Evolutionary conservation across 2,329 filamentous ascomycete species (phyloP), one percentile per base, ranked within the genome.

Genomic region (Aureobasidium sp.): DNA sequence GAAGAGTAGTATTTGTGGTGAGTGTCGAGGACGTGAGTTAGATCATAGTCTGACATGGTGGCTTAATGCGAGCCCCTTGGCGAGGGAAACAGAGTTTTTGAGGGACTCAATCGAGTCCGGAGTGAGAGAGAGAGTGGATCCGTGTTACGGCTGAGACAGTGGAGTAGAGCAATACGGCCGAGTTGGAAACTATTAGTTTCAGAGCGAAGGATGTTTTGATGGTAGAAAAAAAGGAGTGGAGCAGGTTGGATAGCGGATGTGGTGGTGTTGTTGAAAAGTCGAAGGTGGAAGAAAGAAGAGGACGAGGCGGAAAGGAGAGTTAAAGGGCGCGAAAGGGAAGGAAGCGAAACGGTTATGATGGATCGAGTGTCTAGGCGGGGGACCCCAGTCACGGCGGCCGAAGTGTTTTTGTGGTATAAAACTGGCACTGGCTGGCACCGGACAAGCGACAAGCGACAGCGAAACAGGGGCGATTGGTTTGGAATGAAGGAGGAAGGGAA

Each of bases 331-430:
- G 56, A 33, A 58, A 58, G 42, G 53, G 42, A 57, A 40, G 53
- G 57, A 42, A 60, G 45, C 27, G 33, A 60, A 60, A 60, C 57
- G 45, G 57, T 42, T 49, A 58, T 50, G 57, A 58, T 50, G 57
- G 39, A 45, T 60, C 35, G 35, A 29, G 45, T 44, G 44, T 48
- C 44, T 47, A 42, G 44, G 57, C 44, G 57, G 57, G 33, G 57
- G 56, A 31, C 27, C 27, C 49, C 17, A 35, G 53, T 44, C 27
- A 40, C 42, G 53, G 53, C 53, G 52, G 53, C 29, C 39, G 40
- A 19, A 19, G 52, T 54, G n/a, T 40, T 40, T 19, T 47, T 42
- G 33, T 57, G 53, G 40, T 57, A 57, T 57, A 45, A 29, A 22
- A 33, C 45, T 44, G 53, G 53, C 37, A 53, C n/a, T 44, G 53